Base-by-base conservation (phyloP, 257 asterid species). In the Coffea eugenioides region DNA sequence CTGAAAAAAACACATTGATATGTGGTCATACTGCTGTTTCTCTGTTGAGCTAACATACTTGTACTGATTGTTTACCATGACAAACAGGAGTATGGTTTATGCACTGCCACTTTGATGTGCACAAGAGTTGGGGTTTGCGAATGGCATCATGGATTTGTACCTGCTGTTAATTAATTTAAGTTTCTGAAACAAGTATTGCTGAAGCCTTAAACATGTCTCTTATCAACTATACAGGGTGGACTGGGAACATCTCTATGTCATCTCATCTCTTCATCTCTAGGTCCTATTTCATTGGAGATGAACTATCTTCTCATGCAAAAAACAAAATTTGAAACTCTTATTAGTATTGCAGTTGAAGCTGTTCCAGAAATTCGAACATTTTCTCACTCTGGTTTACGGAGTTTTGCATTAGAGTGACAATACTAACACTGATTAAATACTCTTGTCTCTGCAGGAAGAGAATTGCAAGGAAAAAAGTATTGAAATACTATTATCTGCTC, bases 81-180 rank as follows among this genome's bases (percentile, higher is more conserved):
- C 80, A 56, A 64, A 72, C 89, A 91, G 92, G 94, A 69, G 92
- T 88, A 62, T 90, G 94, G 94, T 84, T 91, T 41, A 90, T 92
- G 95, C 97, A 92, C 79, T 92, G 97, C 79, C 97, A 90, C 82
- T 85, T 89, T 68, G 92, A 90, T 0, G 80, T 85, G 71, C 97
- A 92, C 85, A 90, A 90, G 41, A 90, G 93, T 61, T 90, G 95
- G 95, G 95, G 95, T 41, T 76, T 89, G 88, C 90, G 84, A 77
- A 90, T 90, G 97, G 92, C 92, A 27, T 92, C 34, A 31, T 31
- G 95, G 95, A 76, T 89, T 23, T 31, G 95, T 90, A 8, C 68
- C 74, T 56, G n/a, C n/a, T 2, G 16, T 3, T 3, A 5, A 18
- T 18, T 20, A 57, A 20, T 31, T 74, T 3, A 69, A 56, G 54